Evolutionary conservation across 1,284 basidiomycete genomes (phyloP), one percentile per base, ranked within the genome.

Genomic region (Heterobasidion occidentale): DNA sequence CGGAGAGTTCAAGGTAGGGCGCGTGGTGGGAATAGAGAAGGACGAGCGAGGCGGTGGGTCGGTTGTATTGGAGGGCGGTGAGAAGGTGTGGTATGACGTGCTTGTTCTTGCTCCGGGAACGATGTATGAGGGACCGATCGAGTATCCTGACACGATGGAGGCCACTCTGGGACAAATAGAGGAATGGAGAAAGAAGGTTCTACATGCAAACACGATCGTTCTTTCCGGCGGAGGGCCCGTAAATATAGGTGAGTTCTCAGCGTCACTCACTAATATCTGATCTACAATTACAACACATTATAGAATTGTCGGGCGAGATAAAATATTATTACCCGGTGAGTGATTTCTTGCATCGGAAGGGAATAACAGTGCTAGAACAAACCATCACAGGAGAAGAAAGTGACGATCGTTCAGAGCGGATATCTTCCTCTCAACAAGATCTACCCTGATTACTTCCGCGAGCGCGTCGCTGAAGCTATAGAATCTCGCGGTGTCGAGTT

Each of bases 221-320:
- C 66, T 86, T 44, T 78, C 74, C 9, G 85, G 84, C 19, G 84
- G 81, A 44, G 85, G 85, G 20, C 72, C 84, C 2, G 76, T 85
- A 20, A 82, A 80, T 12, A 67, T 79, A 47, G 85, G 84, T 84
- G 57, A 59, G 75, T 65, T n/a, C 38, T 42, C 11, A n/a, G 12
- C n/a, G 3, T 42, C 38, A 42, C 34, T 42, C 7, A 51, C 27
- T 7, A n/a, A 11, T n/a, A 38, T 17, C 19, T 42, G 19, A 27
- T 27, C 27, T 27, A 27, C 27, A 27, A 6, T 27, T 27, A 27
- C 4, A 6, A 27, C 3, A 27, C 27, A 27, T 27, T 27, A 27
- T 58, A 84, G 80, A 85, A 64, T 68, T 81, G 27, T 75, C 80
- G 2, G 81, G 81, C 12, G 83, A 85, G 66, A 72, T 87, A 53